Evolutionary conservation across 768 basidiomycete genomes (phyloP), one percentile per base, ranked within the genome.

Genomic region (Lactarius vividus): DNA sequence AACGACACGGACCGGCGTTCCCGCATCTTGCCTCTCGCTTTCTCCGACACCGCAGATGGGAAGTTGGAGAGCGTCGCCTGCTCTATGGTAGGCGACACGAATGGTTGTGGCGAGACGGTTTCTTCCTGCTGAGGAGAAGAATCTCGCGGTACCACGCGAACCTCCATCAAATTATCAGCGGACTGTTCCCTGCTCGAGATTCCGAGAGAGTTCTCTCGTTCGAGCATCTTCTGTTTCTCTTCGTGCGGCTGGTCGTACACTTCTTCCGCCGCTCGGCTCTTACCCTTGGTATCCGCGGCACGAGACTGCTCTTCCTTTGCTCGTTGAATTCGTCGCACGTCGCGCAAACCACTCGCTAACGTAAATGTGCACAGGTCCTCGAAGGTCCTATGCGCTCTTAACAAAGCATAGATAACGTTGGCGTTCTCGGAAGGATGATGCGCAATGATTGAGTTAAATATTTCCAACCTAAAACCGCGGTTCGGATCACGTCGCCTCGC

Each of bases 301-400:
- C 76, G 73, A 69, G 79, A 74, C 68, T 85, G 85, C 70, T 92
- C 91, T 69, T 92, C 88, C 75, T 87, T 88, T 53, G 86, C 84
- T 64, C 85, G 74, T 73, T 92, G 88, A 1, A 84, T 81, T 13
- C 91, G 84, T 60, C 86, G 85, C 29, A 98, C 89, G 72, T 97
- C 95, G 3, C 90, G 83, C 52, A 98, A 82, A 10, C 91, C 96
- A n/a, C 84, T 81, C 1, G 88, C 81, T 10, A 99, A 81, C 0
- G 95, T 97, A 73, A 98, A 96, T 0, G 91, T 96, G 2, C 94
- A 94, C 20, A 99, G 82, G 67, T 92, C 88, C 74, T 97, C 91
- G 74, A 99, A 96, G 2, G 83, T 80, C 70, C 90, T 88, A 75
- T 94, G 92, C 0, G 93, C 83, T 9, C 90, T 85, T 4, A 98